Conservation (phyloP, 306 rosid species). For the Clitoria ternatea region DNA sequence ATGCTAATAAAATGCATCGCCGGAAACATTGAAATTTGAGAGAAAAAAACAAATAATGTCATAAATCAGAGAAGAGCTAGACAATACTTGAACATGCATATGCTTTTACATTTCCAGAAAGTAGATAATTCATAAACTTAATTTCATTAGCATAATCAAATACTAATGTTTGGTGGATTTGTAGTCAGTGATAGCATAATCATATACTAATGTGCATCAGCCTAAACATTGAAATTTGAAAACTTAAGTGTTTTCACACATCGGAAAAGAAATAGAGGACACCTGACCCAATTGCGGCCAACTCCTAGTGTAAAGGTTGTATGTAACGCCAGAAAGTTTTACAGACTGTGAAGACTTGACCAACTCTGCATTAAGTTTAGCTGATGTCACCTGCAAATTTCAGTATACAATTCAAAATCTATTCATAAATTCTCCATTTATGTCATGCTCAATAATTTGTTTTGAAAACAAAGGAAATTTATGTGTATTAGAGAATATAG, state of each 20-base stretch:
- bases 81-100: slow-evolving; percentile 23
- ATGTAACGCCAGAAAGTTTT: slow-evolving; percentile 42
- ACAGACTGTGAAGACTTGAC: slow-evolving; percentile 26
- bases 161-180: too few species aligned
- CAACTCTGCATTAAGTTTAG: slow-evolving; percentile 21
- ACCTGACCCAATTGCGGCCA: slow-evolving; percentile 52
- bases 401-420: slow-evolving; percentile 3
- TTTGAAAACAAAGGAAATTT: not conserved
- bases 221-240: not conserved
- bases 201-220: not conserved
- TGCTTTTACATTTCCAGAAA: not conserved
- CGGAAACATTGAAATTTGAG: not conserved
- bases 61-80: not conserved
- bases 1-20: not conserved
- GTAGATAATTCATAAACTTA: not conserved
- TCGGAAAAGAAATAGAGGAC: not conserved
- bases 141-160: not conserved
- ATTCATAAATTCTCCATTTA: slow-evolving; percentile 8
- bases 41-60: not conserved
- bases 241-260: not conserved
- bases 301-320: slow-evolving; percentile 33
- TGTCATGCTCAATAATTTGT: not conserved
- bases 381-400: slow-evolving; percentile 34
- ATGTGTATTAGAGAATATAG: not conserved
- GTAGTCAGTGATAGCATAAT: not conserved